Conservation (phyloP, 2,329 filamentous ascomycete genomes). For the Colletotrichum siamense region DNA sequence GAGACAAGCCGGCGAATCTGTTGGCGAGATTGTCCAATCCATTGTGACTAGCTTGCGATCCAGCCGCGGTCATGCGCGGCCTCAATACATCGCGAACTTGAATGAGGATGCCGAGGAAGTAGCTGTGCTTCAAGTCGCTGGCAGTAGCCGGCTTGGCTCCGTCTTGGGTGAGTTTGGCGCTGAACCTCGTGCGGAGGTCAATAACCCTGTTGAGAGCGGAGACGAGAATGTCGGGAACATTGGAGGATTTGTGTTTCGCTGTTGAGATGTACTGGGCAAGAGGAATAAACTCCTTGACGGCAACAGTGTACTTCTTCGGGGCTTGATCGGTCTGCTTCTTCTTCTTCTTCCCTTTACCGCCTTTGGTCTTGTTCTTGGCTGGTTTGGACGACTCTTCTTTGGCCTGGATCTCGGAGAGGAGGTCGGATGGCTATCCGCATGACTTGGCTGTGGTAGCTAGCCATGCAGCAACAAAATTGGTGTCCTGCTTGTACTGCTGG, state of each 20-base stretch:
- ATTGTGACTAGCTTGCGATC: background rate
- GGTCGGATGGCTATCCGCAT: background rate
- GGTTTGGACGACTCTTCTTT: background rate
- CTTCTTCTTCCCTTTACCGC: background rate
- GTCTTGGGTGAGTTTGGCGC: constrained; percentile 21
- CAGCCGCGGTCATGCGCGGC: constrained; percentile 30
- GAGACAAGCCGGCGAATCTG: constrained; percentile 35
- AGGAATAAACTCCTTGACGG: constrained; percentile 40
- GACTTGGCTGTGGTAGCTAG: background rate
- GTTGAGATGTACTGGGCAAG: constrained; percentile 42
- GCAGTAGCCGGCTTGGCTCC: constrained; percentile 17
- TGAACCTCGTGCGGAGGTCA: constrained; percentile 33
- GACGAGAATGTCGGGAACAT: constrained; percentile 33
- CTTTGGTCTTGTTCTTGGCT: background rate
- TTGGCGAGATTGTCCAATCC: background rate
- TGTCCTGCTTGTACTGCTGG: background rate
- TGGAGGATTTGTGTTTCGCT: constrained; percentile 21
- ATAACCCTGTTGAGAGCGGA: constrained; percentile 41
- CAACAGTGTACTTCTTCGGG: constrained; percentile 35
- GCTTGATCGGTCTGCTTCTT: background rate
- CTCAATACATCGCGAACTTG: constrained; percentile 34
- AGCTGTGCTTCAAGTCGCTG: constrained; percentile 32
- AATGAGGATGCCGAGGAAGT: constrained; percentile 39
- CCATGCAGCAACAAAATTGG: background rate
- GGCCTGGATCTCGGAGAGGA: background rate